Percentiles rank a stretch among this genome's conserved stretches.
These are phyloP conservation scores for Mortierella sp. DNA, from an alignment of 371 early-diverging fungal species.

Conservation along the genomic window DNA sequence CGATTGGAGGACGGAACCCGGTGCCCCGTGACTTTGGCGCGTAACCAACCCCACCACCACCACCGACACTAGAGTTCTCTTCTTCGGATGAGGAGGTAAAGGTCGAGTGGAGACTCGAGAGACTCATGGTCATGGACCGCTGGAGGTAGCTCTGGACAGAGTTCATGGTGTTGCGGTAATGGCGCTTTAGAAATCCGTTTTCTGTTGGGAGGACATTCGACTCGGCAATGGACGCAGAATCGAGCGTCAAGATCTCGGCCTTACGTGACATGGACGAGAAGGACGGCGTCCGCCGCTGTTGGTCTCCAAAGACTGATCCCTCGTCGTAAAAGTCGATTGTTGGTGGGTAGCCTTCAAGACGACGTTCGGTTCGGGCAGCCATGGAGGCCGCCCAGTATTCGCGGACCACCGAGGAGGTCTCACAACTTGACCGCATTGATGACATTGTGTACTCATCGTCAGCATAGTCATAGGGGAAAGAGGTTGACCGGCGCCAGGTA, in stretches of 20 bases:
- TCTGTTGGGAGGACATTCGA: slow-evolving; percentile 4
- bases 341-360: slow-evolving; percentile 17
- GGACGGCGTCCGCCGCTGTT: slow-evolving; percentile 12
- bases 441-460: slow-evolving; percentile 32
- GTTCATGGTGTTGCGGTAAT: slow-evolving; percentile 32
- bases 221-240: slow-evolving; percentile 17
- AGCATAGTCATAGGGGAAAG: neutral
- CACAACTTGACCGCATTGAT: slow-evolving; percentile 30
- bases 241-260: slow-evolving; percentile 38
- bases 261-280: slow-evolving; percentile 37
- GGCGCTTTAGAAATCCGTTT: slow-evolving; percentile 1
- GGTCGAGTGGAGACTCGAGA: slow-evolving; percentile 24
- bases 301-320: slow-evolving; percentile 18
- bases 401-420: slow-evolving; percentile 38
- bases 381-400: slow-evolving; percentile 50
- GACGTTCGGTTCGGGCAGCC: slow-evolving; percentile 40
- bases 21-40: neutral
- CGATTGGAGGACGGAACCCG: slow-evolving; percentile 31
- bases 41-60: neutral
- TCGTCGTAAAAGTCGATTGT: neutral
- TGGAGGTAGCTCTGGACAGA: slow-evolving; percentile 39
- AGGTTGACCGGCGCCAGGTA: neutral
- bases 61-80: slow-evolving; percentile 13
- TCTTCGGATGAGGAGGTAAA: slow-evolving; percentile 22
- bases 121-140: slow-evolving; percentile 43